Conservation (phyloP, 169 alveolate genomes). For the Theileria annulata region DNA sequence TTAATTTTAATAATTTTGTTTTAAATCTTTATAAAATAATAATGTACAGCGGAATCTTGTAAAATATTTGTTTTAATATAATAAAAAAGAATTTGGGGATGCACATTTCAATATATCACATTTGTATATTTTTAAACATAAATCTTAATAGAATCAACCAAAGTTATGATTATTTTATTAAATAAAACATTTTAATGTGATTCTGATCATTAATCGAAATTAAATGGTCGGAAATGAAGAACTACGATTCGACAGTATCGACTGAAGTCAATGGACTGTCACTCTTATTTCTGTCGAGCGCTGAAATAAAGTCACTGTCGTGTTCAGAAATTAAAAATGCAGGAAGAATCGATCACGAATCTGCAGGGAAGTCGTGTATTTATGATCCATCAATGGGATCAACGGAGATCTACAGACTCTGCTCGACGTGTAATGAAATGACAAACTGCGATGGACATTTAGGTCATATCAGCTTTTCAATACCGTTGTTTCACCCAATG, state of each 20-base stretch:
- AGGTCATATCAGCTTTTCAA: conserved; percentile 90
- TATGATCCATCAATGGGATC: conserved; percentile 95
- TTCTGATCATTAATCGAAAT: too few species aligned
- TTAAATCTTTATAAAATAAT: background rate
- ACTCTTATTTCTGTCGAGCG: conserved; percentile 43
- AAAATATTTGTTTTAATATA: background rate
- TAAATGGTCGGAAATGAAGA: conserved; percentile 24
- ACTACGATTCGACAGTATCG: conserved; percentile 51
- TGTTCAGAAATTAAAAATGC: conserved; percentile 44
- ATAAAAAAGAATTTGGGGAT: background rate
- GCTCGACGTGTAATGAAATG: conserved; percentile 88
- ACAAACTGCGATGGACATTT: conserved; percentile 95
- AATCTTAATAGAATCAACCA: too few species aligned
- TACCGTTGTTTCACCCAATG: conserved; percentile 94
- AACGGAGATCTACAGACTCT: conserved; percentile 84
- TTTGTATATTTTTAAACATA: too few species aligned
- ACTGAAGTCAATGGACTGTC: conserved; percentile 61
- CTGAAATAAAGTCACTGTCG: conserved; percentile 26
- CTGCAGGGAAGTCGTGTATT: conserved; percentile 73
- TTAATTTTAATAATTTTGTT: background rate
- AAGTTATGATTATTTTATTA: too few species aligned
- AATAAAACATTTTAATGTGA: too few species aligned
- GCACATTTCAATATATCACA: background rate
- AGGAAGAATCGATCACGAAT: conserved; percentile 38
- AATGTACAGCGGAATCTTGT: background rate